Evolutionary conservation across 805 yeast genomes (phyloP).

Genomic region (Torulaspora gathmanii): DNA sequence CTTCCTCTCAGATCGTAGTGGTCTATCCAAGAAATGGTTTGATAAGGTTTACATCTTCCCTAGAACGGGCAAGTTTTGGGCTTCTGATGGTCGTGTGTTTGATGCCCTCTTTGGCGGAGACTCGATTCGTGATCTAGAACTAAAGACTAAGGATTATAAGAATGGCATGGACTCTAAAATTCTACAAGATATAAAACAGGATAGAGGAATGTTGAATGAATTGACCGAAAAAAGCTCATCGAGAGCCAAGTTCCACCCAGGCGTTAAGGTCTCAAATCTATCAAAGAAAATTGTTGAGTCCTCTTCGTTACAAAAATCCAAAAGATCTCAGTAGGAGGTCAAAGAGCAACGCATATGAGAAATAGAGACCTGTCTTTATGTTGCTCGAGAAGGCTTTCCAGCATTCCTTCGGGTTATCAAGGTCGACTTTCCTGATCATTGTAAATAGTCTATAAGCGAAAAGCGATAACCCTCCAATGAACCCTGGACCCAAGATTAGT

Average conservation of each 20-base stretch:
- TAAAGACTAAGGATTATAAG: slow-evolving; percentile 3
- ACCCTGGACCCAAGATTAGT: slow-evolving; percentile 73
- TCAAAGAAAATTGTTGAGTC: slow-evolving; percentile 13
- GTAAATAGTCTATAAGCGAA: slow-evolving; percentile 65
- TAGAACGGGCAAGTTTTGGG: slow-evolving; percentile 31
- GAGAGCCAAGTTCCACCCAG: slow-evolving; percentile 22
- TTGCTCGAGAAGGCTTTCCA: slow-evolving; percentile 77
- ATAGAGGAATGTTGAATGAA: slow-evolving; percentile 13
- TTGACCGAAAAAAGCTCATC: slow-evolving; percentile 18
- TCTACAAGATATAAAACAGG: slow-evolving; percentile 11
- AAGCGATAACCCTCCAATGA: slow-evolving; percentile 56
- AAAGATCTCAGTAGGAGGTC: slow-evolving; percentile 52
- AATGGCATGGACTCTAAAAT: slow-evolving; percentile 2
- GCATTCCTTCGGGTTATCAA: slow-evolving; percentile 76
- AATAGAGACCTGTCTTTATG: slow-evolving; percentile 66
- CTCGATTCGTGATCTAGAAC: slow-evolving; percentile 18
- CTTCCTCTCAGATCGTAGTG: slow-evolving; percentile 21
- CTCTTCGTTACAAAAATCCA: slow-evolving; percentile 21
- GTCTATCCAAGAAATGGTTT: slow-evolving; percentile 13
- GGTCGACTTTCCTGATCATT: slow-evolving; percentile 69
- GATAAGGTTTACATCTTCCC: slow-evolving; percentile 27
- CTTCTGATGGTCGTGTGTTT: slow-evolving; percentile 29
- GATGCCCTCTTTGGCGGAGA: slow-evolving; percentile 31
- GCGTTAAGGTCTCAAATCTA: slow-evolving; percentile 1
- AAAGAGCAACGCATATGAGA: slow-evolving; percentile 59